phyloP scores from a whole-genome alignment of 148 eudicot species.

The Talinum fruticosum region DNA sequence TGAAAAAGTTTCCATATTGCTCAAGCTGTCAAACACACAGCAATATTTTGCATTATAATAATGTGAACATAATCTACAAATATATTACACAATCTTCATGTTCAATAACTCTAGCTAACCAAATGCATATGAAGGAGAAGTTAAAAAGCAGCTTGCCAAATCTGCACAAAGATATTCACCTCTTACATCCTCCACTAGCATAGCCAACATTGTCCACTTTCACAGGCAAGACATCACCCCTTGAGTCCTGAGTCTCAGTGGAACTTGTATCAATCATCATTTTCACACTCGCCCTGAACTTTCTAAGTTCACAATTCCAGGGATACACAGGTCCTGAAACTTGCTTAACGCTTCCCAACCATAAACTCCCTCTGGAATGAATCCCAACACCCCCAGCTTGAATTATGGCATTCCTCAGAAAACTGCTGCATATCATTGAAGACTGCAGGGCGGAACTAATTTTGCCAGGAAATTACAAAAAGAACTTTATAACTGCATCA shows the following conservation, averaged over 20 bases:
- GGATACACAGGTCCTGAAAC: conserved; percentile 29
- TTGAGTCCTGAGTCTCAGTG: conserved; percentile 32
- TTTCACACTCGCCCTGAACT: conserved; percentile 32
- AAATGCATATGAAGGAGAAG: background rate
- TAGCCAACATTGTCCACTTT: conserved; percentile 65
- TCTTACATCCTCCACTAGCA: conserved; percentile 78
- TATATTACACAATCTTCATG: conserved; percentile 5
- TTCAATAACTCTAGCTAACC: background rate
- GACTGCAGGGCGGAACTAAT: conserved; percentile 16
- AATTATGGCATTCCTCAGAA: conserved; percentile 40
- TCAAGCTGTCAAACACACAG: no score
- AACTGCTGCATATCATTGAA: conserved; percentile 66
- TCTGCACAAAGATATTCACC: conserved; percentile 42
- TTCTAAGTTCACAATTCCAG: conserved; percentile 27
- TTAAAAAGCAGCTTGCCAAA: background rate
- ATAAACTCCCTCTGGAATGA: conserved; percentile 30
- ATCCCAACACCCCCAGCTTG: conserved; percentile 36
- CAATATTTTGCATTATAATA: no score
- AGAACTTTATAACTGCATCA: conserved; percentile 10
- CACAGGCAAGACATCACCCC: conserved; percentile 35
- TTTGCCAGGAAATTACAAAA: conserved; percentile 8
- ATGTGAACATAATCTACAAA: background rate
- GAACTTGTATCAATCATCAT: conserved; percentile 71
- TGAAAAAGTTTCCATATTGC: no score
- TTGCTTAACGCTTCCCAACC: conserved; percentile 23